A percentile compares a stretch with the other conserved stretches of the same genome.
Evolutionary conservation across 1,284 basidiomycete genomes (phyloP).

Genomic region (Papiliotrema fonsecae): DNA sequence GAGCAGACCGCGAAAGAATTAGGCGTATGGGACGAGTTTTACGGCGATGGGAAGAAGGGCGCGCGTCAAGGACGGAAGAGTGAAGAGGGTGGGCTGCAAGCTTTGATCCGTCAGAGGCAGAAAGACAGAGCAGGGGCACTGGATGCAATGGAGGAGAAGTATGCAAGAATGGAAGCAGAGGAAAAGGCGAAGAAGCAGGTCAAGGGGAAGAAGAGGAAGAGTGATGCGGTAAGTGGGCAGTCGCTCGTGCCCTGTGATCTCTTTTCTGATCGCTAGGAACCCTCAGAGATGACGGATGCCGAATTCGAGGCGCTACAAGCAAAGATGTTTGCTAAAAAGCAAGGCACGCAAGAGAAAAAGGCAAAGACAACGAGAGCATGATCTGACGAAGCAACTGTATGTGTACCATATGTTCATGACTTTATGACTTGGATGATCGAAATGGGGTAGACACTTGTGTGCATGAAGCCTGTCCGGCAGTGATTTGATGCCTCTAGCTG

Average conservation of each 20-base stretch:
- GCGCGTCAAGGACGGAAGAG: constrained; percentile 58
- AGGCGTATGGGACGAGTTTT: constrained; percentile 94
- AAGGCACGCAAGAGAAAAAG: no score
- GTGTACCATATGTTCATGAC: no score
- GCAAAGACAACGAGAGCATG: no score
- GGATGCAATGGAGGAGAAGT: constrained; percentile 76
- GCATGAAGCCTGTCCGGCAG: no score
- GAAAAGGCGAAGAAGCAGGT: constrained; percentile 26
- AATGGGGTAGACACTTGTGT: no score
- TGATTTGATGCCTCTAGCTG: no score
- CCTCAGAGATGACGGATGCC: constrained; percentile 33
- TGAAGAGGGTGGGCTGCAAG: constrained; percentile 64
- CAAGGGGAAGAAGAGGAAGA: constrained; percentile 16
- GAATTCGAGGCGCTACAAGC: constrained; percentile 43
- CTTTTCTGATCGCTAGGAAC: neutral
- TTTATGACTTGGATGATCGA: no score
- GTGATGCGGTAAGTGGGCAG: constrained; percentile 18
- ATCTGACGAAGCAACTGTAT: no score
- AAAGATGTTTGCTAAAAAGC: constrained; percentile 38
- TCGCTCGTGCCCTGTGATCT: neutral
- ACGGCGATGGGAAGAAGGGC: constrained; percentile 70
- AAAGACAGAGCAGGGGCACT: constrained; percentile 63
- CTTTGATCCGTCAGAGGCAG: constrained; percentile 75
- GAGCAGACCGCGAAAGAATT: constrained; percentile 79
- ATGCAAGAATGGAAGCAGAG: constrained; percentile 48